Evolutionary conservation across 2,329 filamentous ascomycete genomes (phyloP), one percentile per base, ranked within the genome.

Genomic region (Thelonectria discophora): DNA sequence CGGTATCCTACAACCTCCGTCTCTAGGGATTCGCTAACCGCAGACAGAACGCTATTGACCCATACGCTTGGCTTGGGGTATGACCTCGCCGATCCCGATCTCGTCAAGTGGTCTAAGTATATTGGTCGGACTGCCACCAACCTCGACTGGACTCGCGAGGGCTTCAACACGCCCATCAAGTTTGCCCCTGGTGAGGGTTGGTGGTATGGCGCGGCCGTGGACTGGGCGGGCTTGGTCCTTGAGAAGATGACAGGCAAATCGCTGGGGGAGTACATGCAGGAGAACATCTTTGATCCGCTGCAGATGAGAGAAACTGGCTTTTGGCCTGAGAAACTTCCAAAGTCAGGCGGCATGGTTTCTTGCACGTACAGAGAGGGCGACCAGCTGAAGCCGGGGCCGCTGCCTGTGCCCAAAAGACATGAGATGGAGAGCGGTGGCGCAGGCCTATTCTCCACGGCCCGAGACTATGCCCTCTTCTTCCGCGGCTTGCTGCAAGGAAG

Each of bases 61-160:
- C 84, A 87, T 68, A 81, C 82, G 0, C 72, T 77, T 6, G 84
- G 84, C 2, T 60, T 84, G 0, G 76, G 74, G 1, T 82, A 84
- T 66, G 81, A 82, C 45, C 39, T 75, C 12, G 69, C 73, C 15
- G 76, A 82, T 51, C 76, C 80, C 0, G 73, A 77, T 6, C 69
- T 81, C 1, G 56, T 65, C 0, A 75, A 73, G 15, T 86, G 81
- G 81, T 76, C 78, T 5, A 58, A 69, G 20, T 71, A 69, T 7
- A 65, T 72, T 5, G 77, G 77, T 47, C 75, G 76, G 24, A 73
- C 69, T 0, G 66, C 68, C n/a, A 73, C 68, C 11, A 71, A 75
- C 49, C 66, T 76, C 15, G 65, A 73, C 27, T 77, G 71, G 62
- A 76, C 66, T 34, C 70, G 74, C 34, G 76, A 76, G 1, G 77